Conservation (phyloP, 1,284 basidiomycete genomes). For the Malassezia slooffiae region DNA sequence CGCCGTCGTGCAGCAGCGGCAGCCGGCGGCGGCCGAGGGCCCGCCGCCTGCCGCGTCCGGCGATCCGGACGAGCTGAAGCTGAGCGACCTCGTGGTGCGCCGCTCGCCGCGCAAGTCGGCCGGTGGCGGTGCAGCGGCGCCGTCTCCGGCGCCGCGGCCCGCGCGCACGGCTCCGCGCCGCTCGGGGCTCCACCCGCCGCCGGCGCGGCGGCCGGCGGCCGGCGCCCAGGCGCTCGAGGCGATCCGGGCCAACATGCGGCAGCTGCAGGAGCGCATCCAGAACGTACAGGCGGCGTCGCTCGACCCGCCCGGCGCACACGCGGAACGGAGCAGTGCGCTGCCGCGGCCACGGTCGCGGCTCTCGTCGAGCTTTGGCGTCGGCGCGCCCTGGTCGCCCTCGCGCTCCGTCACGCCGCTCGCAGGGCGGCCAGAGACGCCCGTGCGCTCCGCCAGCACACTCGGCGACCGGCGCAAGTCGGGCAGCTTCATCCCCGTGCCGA, state of each 20-base stretch:
- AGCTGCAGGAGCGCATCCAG: slow-evolving; percentile 34
- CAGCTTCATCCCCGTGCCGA: slow-evolving; percentile 34
- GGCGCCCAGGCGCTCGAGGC: slow-evolving; percentile 28
- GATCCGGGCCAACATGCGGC: slow-evolving; percentile 35
- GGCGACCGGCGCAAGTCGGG: slow-evolving; percentile 18
- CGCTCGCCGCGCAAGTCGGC: neutral
- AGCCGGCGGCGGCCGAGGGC: slow-evolving; percentile 12
- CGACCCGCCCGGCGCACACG: slow-evolving; percentile 14
- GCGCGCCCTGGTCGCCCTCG: neutral
- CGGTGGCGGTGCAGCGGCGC: too few relatives aligned
- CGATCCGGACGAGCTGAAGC: slow-evolving; percentile 10
- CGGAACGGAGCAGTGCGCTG: slow-evolving; percentile 30
- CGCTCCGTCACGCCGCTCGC: slow-evolving; percentile 2
- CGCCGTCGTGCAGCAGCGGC: slow-evolving; percentile 64
- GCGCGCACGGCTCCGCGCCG: slow-evolving; percentile 11
- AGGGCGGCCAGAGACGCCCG: slow-evolving; percentile 17
- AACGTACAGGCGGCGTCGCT: slow-evolving; percentile 21
- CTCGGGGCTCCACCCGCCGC: slow-evolving; percentile 7
- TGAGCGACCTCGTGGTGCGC: slow-evolving; percentile 14
- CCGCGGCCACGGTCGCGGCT: slow-evolving; percentile 37
- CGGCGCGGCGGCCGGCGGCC: slow-evolving; percentile 6
- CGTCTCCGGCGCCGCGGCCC: slow-evolving; percentile 2
- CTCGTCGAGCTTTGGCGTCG: slow-evolving; percentile 15
- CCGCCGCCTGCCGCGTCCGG: slow-evolving; percentile 2
- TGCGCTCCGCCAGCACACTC: slow-evolving; percentile 18